Conservation (phyloP, 2,329 filamentous ascomycete genomes). For the Penicillium hesseltinei region DNA sequence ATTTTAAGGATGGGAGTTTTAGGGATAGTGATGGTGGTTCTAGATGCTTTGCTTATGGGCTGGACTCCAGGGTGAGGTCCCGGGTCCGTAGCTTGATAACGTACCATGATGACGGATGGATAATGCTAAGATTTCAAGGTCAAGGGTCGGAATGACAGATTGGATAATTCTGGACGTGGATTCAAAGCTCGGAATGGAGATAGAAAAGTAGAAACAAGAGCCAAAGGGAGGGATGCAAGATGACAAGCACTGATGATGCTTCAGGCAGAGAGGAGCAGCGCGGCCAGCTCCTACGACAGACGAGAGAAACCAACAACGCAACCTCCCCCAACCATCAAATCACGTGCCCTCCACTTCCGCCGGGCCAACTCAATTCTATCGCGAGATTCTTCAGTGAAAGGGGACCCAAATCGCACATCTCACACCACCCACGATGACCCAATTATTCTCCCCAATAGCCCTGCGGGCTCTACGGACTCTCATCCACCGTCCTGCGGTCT, state of each 20-base stretch:
- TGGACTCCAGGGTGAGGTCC: conserved; percentile 8
- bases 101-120: conserved; percentile 31
- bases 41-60: conserved; percentile 9
- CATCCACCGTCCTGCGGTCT: conserved; percentile 25
- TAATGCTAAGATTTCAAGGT: neutral
- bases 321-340: neutral
- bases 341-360: conserved; percentile 24
- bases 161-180: neutral
- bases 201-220: conserved; percentile 6
- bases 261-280: conserved; percentile 29
- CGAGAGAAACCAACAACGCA: conserved; percentile 29
- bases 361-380: conserved; percentile 9
- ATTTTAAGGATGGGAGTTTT: neutral
- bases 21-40: neutral
- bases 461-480: conserved; percentile 38
- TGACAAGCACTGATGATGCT: conserved; percentile 18
- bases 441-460: conserved; percentile 34
- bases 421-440: conserved; percentile 31
- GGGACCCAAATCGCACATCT: neutral
- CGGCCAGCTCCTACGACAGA: conserved; percentile 38
- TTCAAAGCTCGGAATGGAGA: conserved; percentile 6
- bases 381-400: conserved; percentile 12
- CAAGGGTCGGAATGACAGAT: neutral
- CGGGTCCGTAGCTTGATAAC: conserved; percentile 24
- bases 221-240: conserved; percentile 17